Base-by-base conservation (phyloP, 2,329 filamentous ascomycete species). In the Pezicula carpinea region DNA sequence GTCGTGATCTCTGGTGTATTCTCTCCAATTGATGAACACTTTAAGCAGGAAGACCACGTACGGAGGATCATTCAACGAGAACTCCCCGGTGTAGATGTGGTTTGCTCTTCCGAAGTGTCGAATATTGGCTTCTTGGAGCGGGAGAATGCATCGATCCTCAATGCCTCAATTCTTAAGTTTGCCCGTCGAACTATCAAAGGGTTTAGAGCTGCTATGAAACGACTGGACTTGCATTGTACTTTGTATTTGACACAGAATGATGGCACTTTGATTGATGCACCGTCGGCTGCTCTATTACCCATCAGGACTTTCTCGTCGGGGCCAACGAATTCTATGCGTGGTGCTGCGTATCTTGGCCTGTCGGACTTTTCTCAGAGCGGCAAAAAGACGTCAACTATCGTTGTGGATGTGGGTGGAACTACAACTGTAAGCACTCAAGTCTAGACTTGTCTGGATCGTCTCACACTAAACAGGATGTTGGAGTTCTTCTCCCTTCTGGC, bases 91-190 rank as follows among this genome's bases (percentile, higher is more conserved):
- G 62, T 72, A 1, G 71, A 78, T 52, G 66, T 78, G 7, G 70
- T 77, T 3, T 69, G 71, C 36, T 74, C 71, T 14, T 69, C 73
- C 33, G 67, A 72, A 4, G 72, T 78, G 14, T 72, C 72, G 1
- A 71, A 73, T 18, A 36, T 55, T 14, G 56, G 54, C 5, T 53
- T 80, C 43, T 60, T 82, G 6, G 79, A 82, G 60, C 69, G 81
- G 26, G 81, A 84, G 59, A 84, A 84, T 53, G 80, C 80, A 0
- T 73, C 78, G 0, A 79, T 84, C 14, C 65, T 85, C 10, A 84
- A 84, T 53, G 80, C 79, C 0, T 72, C 79, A 0, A 82, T 84
- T 22, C 64, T 83, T 3, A 61, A 68, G 0, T 80, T 82, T 54
- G 80, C 79, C 0, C 66, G 70, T 14, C 68, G 67, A 48, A 82